Base-by-base conservation (phyloP, 768 basidiomycete species). In the Termitomyces sp. region DNA sequence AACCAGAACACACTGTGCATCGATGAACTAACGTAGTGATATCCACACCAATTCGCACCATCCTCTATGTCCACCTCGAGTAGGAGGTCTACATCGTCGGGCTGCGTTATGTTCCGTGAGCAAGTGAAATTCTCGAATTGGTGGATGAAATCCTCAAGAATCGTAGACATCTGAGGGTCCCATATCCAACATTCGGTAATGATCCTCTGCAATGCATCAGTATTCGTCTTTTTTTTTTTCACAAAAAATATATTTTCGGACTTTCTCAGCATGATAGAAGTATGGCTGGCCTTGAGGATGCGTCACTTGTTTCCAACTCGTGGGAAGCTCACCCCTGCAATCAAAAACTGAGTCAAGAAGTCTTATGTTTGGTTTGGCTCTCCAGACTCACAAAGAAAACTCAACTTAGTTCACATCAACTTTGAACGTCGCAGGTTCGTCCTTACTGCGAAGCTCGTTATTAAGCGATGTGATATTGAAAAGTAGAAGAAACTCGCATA, bases 281-380 rank as follows among this genome's bases (percentile, higher is more conserved):
- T 58, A 61, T 16, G 60, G 60, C 29, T 57, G 56, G n/a, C 60
- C 60, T 56, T 50, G 57, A 3, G 59, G 59, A 13, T 59, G 61
- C 5, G 48, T 59, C 7, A 62, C n/a, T 42, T 56, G 57, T 22
- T 56, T 47, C 61, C 61, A 62, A 12, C 61, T 57, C 10, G 8
- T 9, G 20, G 61, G 57, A 22, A 59, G 33, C 12, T 34, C 26
- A 5, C 48, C 57, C 18, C 61, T 62, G 5, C 15, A 28, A 47
- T 24, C 4, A 1, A 54, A 5, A 44, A 22, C 20, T 1, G 18
- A 55, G 4, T 15, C n/a, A 1, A 47, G 24, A 47, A 36, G 15
- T 18, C 41, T 12, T 5, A 8, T 20, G 6, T 26, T n/a, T n/a
- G n/a, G n/a, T n/a, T n/a, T n/a, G 29, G 29, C 29, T 36, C 10